Evolutionary conservation across 768 basidiomycete genomes (phyloP), one percentile per base, ranked within the genome.

Genomic region (Sistotremastrum suecicum): DNA sequence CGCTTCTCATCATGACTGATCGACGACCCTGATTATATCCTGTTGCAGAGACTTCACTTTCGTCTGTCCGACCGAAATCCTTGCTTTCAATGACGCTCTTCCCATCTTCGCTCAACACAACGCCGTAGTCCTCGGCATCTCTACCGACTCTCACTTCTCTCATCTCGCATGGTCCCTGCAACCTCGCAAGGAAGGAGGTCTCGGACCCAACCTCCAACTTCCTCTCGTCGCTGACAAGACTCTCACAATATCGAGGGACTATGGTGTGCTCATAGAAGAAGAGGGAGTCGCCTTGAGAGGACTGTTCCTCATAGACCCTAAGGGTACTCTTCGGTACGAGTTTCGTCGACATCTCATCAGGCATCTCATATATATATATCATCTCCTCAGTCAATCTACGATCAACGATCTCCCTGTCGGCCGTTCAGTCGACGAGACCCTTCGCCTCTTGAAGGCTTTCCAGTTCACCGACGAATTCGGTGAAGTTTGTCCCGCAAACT

Each of bases 11-110:
- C 43, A 4, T 34, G 9, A 43, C 5, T 20, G 20, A 33, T 28
- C 46, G 10, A 41, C 29, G 6, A 11, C 30, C 8, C 30, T 34
- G 29, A 31, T 35, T 31, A 11, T 30, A 7, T 5, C 46, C 12
- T 45, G 34, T 29, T 37, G 29, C 50, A 88, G 83, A 70, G 83
- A 85, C 57, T 88, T 86, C 63, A 87, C 86, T 36, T 86, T 85
- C 53, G 84, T 86, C 55, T 92, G 88, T 66, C 88, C 88, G n/a
- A 91, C 89, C 47, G 91, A 94, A 64, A 92, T 95, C 58, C 75
- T 92, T 41, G 91, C 90, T 1, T 95, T 91, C 74, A 90, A 94
- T 62, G 85, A 88, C 50, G 81, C 87, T 6, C 74, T 94, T 33
- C 59, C 76, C 43, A 69, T 73, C 50, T 90, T 94, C 70, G 69